Evolutionary conservation across 208 protist genomes (phyloP).

Genomic region (Trypanosoma cruzi): DNA sequence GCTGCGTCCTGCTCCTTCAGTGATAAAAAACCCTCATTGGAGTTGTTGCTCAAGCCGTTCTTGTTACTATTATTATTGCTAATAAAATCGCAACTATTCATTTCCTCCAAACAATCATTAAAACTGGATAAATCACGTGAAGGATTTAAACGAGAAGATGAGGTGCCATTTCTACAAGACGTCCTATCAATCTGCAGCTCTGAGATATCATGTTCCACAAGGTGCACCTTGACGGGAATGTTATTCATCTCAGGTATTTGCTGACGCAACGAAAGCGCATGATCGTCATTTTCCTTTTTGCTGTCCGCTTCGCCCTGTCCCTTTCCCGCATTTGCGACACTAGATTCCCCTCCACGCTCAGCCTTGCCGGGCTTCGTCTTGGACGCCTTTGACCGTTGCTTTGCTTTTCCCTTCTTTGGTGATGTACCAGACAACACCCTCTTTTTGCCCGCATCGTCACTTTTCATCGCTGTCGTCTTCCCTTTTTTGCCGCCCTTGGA

Average conservation of each 20-base stretch:
- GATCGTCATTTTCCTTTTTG: neutral
- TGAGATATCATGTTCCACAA: slow-evolving; percentile 16
- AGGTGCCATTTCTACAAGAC: neutral
- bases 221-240: neutral
- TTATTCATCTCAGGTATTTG: neutral
- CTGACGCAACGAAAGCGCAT: neutral
- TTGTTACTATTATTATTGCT: neutral
- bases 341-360: neutral
- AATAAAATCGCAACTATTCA: neutral
- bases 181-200: slow-evolving; percentile 7
- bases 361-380: neutral
- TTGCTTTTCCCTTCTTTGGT: neutral
- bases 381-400: slow-evolving; percentile 1
- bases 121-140: neutral
- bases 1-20: neutral
- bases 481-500: neutral
- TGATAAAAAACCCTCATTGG: neutral
- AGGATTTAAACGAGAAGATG: neutral
- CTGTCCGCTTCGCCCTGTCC: neutral
- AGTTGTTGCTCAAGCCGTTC: neutral
- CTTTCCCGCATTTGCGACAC: neutral
- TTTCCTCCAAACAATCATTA: neutral
- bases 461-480: neutral
- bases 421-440: neutral
- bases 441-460: neutral